Evolutionary conservation across 2,329 filamentous ascomycete species (phyloP), one percentile per base, ranked within the genome.

Genomic region (Penicillium griseofulvum): DNA sequence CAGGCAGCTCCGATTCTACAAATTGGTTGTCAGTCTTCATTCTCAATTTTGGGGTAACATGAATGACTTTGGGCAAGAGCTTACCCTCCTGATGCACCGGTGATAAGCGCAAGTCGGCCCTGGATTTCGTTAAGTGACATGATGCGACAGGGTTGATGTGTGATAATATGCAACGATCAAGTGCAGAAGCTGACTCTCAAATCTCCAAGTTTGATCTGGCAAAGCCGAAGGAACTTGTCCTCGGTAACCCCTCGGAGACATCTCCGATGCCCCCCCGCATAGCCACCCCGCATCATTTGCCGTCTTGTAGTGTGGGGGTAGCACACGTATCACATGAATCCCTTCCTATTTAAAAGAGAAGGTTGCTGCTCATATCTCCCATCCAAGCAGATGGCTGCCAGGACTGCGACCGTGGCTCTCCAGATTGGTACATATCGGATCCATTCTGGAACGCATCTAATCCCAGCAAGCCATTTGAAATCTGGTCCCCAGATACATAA

Each of bases 51-150:
- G 39, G 24, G 8, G 26, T 43, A 22, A 17, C 11, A 28, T 31
- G 26, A 17, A n/a, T 33, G 33, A 28, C 16, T 7, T 1, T 24
- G 24, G 41, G 36, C n/a, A 31, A 43, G 12, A 34, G 62, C 72
- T 69, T 71, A 84, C 83, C 83, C 83, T 63, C 82, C 82, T 49
- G 82, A 85, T 44, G 83, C 83, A 41, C 83, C 84, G 2, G 83
- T 86, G 44, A 86, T 78, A 9, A 86, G 75, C 42, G 82, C 83
- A 41, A 86, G 70, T 49, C 80, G 76, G 54, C 81, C 82, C 37
- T 72, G 73, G 55, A 86, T 73, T 45, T 80, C 74, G 59, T 82
- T 81, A 44, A 64, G 39, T 31, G 62, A 63, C 60, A 64, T 65
- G 50, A 31, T 53, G 36, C 19, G 49, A 49, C 5, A 26, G 16